Percentiles rank a stretch among this genome's conserved stretches.
Evolutionary conservation across 441 rosid species (phyloP).

Genomic region (Eutrema salsugineum): DNA sequence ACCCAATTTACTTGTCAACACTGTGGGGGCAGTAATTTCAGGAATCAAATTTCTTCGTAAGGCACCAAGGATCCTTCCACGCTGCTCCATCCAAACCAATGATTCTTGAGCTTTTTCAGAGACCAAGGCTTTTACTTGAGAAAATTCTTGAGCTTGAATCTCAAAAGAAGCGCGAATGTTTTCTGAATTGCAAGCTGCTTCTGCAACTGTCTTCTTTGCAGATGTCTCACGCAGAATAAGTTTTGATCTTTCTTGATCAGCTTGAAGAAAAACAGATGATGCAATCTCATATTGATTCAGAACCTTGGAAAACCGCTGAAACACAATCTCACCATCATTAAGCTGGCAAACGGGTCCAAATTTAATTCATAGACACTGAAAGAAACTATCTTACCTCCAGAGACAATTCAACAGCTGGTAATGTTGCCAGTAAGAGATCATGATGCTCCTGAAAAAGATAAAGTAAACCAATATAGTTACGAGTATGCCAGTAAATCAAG

Average conservation of each 20-base stretch:
- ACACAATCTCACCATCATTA: slow-evolving; percentile 21
- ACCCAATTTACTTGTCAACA: slow-evolving; percentile 49
- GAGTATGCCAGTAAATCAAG: not conserved
- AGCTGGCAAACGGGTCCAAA: slow-evolving; percentile 1
- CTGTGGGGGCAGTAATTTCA: slow-evolving; percentile 54
- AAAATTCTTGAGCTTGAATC: slow-evolving; percentile 79
- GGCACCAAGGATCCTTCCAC: slow-evolving; percentile 86
- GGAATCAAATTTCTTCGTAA: slow-evolving; percentile 72
- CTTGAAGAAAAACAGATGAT: slow-evolving; percentile 69
- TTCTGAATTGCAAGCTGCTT: slow-evolving; percentile 74
- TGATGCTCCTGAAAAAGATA: slow-evolving; percentile 78
- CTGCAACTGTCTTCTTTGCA: slow-evolving; percentile 84
- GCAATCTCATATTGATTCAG: slow-evolving; percentile 74
- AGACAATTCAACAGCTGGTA: slow-evolving; percentile 84
- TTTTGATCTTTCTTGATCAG: slow-evolving; percentile 89
- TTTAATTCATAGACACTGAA: slow-evolving; percentile 8
- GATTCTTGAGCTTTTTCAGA: slow-evolving; percentile 93
- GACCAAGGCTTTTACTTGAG: slow-evolving; percentile 75
- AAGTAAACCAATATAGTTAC: slow-evolving; percentile 3
- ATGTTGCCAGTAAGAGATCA: slow-evolving; percentile 74
- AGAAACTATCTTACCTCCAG: slow-evolving; percentile 67
- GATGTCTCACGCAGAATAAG: slow-evolving; percentile 81
- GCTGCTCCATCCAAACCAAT: slow-evolving; percentile 88
- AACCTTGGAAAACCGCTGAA: slow-evolving; percentile 80
- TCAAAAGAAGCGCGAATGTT: slow-evolving; percentile 70